Conservation (phyloP, 2,329 filamentous ascomycete genomes). For the Fusarium azukiicola region DNA sequence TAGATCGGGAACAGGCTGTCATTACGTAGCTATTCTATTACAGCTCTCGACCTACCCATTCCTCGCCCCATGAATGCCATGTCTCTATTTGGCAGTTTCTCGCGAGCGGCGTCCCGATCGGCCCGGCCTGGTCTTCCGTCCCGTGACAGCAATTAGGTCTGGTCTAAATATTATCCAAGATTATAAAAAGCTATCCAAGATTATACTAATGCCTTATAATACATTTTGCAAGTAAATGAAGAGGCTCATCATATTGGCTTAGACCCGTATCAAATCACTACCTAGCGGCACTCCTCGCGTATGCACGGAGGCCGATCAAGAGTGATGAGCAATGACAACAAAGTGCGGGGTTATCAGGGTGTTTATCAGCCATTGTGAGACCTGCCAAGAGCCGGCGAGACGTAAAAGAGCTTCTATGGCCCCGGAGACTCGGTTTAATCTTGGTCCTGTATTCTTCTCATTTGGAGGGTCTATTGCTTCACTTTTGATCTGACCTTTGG, state of each 20-base stretch:
- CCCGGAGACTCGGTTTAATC: not conserved
- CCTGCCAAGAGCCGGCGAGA: not conserved
- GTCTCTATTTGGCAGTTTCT: constrained; percentile 2
- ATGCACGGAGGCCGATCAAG: not conserved
- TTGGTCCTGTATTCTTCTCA: not conserved
- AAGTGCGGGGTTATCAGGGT: constrained; percentile 15
- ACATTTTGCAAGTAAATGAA: no score
- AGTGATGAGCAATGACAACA: constrained; percentile 4
- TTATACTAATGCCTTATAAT: no score
- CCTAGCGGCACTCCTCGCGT: no score
- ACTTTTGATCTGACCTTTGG: not conserved
- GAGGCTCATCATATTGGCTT: no score
- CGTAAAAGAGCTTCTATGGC: not conserved
- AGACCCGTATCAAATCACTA: no score
- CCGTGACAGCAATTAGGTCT: no score
- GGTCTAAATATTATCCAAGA: no score
- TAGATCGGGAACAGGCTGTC: no score
- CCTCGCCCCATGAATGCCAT: not conserved
- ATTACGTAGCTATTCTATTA: no score
- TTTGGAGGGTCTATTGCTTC: not conserved
- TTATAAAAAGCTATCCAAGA: no score
- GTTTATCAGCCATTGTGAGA: constrained; percentile 2
- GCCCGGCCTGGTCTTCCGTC: not conserved
- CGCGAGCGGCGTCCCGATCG: not conserved
- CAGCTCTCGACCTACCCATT: no score